phyloP scores from a whole-genome alignment of 352 stramenopile species.

The Pythium phragmitis region DNA sequence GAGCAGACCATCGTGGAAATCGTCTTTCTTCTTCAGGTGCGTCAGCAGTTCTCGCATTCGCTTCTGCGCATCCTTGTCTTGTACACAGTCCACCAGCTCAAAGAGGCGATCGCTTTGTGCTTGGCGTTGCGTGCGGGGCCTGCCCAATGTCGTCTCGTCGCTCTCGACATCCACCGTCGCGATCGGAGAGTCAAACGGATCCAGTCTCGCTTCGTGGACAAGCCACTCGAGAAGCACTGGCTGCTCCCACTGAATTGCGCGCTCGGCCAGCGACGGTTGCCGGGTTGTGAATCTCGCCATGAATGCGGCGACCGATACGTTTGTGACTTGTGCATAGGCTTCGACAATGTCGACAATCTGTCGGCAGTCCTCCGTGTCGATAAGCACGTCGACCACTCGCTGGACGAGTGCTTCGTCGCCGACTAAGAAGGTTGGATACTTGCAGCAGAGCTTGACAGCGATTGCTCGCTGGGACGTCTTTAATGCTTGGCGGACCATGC shows the following conservation, averaged over 20 bases:
- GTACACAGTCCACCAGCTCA: background rate
- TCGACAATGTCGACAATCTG: slow-evolving; percentile 5
- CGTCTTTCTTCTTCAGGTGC: slow-evolving; percentile 15
- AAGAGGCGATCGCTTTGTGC: background rate
- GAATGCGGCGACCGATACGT: background rate
- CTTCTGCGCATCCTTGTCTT: slow-evolving; percentile 3
- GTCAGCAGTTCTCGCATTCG: slow-evolving; percentile 9
- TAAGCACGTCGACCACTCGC: slow-evolving; percentile 3
- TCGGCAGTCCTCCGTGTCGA: slow-evolving; percentile 3
- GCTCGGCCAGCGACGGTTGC: slow-evolving; percentile 2
- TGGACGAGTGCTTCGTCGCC: background rate
- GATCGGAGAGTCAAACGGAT: slow-evolving; percentile 7
- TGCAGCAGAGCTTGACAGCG: slow-evolving; percentile 2
- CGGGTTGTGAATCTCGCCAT: slow-evolving; percentile 2
- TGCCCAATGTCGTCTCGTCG: background rate
- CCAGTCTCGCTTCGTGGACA: background rate
- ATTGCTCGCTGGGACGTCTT: background rate
- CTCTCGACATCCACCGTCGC: background rate
- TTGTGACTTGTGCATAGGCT: background rate
- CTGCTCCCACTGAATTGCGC: slow-evolving; percentile 7
- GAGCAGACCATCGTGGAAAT: slow-evolving; percentile 4
- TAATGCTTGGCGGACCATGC: slow-evolving; percentile 7
- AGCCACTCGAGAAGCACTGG: slow-evolving; percentile 13
- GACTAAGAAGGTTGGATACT: background rate
- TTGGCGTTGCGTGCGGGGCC: background rate